Evolutionary conservation across 495 filamentous ascomycete genomes (phyloP), one percentile per base, ranked within the genome.

Genomic region (Baudoinia panamericana): DNA sequence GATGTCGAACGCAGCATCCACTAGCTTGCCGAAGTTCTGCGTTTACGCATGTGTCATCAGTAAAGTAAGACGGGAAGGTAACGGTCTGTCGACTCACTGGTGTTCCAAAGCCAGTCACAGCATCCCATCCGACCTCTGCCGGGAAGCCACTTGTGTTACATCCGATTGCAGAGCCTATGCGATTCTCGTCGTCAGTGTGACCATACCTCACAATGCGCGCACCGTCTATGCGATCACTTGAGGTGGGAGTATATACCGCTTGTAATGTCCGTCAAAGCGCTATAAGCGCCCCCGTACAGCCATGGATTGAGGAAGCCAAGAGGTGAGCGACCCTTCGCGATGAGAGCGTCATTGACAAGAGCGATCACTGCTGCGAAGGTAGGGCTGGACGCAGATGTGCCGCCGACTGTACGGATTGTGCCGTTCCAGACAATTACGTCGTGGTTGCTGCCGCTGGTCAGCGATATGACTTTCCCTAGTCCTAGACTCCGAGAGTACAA

Each of bases 261-360:
- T 2, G 42, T 46, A 33, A 62, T 55, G 45, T 63, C 60, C 2
- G 38, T 59, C 25, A 63, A 46, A n/a, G 50, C 59, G 38, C 46
- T 50, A 41, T 56, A 54, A 3, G 42, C 59, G 23, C 36, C 50
- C 11, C 32, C 37, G 43, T 64, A 64, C 1, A 64, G 27, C 57
- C 54, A 62, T 1, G 61, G 61, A 37, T 64, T 64, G 39, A 64
- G 46, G 47, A 58, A 64, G 13, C 61, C 61, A n/a, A 64, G 48
- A 5, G 57, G 32, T 9, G 48, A 25, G 43, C 50, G 54, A 4
- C 59, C 57, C 2, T 30, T 39, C 20, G 56, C 50, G 28, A 64
- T 41, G 16, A 55, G 41, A 2, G 52, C 56, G 37, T 61, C 59
- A 36, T 64, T 64, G 30, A 64, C 48, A 4, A 64, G 48, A 4